phyloP scores from a whole-genome alignment of 257 asterid genomes.

The Verbascum thapsus region DNA sequence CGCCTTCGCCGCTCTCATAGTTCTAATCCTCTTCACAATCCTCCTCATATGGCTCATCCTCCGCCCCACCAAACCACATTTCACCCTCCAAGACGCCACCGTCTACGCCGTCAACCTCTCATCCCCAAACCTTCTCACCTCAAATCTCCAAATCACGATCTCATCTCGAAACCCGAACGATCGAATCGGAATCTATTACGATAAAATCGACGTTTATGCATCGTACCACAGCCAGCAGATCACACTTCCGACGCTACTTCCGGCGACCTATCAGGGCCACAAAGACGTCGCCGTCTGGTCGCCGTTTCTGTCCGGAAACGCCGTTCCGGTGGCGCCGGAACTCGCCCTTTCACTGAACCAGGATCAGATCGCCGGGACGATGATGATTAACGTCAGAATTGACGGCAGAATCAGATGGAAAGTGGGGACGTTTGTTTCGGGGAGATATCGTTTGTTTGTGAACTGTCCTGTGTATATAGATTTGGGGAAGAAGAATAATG shows the following conservation, averaged over 20 bases:
- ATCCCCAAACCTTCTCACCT: conserved; percentile 48
- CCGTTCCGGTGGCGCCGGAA: conserved; percentile 59
- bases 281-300: conserved; percentile 66
- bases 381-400: conserved; percentile 46
- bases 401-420: conserved; percentile 73
- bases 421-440: conserved; percentile 66
- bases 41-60: conserved; percentile 66
- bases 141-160: conserved; percentile 60
- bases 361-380: conserved; percentile 51
- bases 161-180: conserved; percentile 62
- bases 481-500: conserved; percentile 35
- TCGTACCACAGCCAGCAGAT: conserved; percentile 69
- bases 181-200: conserved; percentile 62
- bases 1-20: conserved; percentile 21
- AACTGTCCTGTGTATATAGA: conserved; percentile 81
- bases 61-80: conserved; percentile 68
- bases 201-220: conserved; percentile 50
- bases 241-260: conserved; percentile 49
- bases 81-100: conserved; percentile 73
- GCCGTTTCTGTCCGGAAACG: conserved; percentile 52
- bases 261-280: conserved; percentile 63
- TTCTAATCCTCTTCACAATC: conserved; percentile 46
- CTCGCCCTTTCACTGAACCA: conserved; percentile 33
- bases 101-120: conserved; percentile 67
- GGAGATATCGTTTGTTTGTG: conserved; percentile 55